Conservation (phyloP, 768 basidiomycete genomes). For the Candolleomyces aberdarensis region DNA sequence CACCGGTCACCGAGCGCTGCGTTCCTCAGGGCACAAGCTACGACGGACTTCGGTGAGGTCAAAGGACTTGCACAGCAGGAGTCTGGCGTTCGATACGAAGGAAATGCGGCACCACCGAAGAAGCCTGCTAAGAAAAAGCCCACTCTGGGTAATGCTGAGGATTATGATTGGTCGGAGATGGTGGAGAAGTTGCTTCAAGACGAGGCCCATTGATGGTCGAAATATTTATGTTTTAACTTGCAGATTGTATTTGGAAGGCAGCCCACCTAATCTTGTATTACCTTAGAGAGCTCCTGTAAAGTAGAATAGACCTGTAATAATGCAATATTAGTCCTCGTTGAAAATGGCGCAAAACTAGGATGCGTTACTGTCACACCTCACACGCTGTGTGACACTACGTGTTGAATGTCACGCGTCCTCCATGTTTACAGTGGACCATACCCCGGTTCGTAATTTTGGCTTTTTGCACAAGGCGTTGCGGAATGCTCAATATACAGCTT, state of each 20-base stretch:
- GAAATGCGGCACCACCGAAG: constrained; percentile 21
- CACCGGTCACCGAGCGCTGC: constrained; percentile 63
- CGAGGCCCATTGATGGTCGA: background rate
- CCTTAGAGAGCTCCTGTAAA: background rate
- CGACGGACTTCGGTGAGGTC: constrained; percentile 67
- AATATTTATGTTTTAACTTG: background rate
- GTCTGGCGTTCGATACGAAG: constrained; percentile 39
- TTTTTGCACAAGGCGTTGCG: no score
- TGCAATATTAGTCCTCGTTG: background rate
- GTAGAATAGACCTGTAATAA: background rate
- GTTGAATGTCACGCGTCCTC: no score
- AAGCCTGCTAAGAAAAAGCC: constrained; percentile 19
- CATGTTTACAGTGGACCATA: no score
- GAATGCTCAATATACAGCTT: no score
- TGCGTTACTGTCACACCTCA: background rate
- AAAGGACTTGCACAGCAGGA: constrained; percentile 59
- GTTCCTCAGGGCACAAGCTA: constrained; percentile 78
- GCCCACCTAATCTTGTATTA: background rate
- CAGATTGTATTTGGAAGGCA: background rate
- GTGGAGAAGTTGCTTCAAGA: constrained; percentile 29
- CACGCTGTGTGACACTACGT: no score
- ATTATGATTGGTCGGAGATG: constrained; percentile 40
- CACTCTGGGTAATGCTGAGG: constrained; percentile 39
- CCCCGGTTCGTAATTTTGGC: no score
- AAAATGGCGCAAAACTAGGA: background rate